Percentiles rank a stretch among this genome's conserved stretches.
Conservation (phyloP, 78 protist species). For the Anaeramoeba flamelloides region DNA sequence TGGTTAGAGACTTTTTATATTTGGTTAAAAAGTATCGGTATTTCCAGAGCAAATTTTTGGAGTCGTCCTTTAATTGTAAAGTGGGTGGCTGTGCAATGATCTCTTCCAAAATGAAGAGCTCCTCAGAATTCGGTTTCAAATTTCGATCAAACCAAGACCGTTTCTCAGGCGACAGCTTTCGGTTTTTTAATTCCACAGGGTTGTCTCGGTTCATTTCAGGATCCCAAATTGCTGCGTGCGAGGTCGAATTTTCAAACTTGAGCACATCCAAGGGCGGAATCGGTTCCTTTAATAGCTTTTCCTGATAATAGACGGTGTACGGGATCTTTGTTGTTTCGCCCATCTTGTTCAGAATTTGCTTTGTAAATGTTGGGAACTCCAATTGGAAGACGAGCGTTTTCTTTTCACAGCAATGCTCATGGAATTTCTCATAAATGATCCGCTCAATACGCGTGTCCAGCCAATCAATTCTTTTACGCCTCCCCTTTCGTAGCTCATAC, state of each 20-base stretch:
- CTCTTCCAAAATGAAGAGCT: not conserved
- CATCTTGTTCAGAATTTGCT: not conserved
- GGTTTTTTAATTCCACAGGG: conserved; percentile 21
- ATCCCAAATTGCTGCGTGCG: not conserved
- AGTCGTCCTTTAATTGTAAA: not conserved
- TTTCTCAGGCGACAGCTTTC: conserved; percentile 20
- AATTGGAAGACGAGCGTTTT: not conserved
- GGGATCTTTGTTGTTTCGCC: not conserved
- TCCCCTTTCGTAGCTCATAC: too few species aligned
- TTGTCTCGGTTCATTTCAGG: not conserved
- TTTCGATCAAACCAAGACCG: conserved; percentile 11
- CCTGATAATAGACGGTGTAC: not conserved
- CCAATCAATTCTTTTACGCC: too few species aligned
- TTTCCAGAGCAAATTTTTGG: conserved; percentile 36
- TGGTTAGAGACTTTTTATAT: conserved; percentile 62
- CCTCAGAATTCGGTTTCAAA: conserved; percentile 27
- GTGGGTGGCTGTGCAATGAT: not conserved
- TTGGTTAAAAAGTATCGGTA: conserved; percentile 46
- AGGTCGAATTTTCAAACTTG: not conserved
- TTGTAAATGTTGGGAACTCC: not conserved
- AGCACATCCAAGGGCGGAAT: not conserved
- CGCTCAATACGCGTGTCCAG: not conserved
- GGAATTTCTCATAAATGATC: not conserved
- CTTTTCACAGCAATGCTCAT: not conserved
- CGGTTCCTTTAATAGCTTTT: not conserved